Evolutionary conservation across 2,329 filamentous ascomycete genomes (phyloP).

Genomic region (Fusarium avenaceum): DNA sequence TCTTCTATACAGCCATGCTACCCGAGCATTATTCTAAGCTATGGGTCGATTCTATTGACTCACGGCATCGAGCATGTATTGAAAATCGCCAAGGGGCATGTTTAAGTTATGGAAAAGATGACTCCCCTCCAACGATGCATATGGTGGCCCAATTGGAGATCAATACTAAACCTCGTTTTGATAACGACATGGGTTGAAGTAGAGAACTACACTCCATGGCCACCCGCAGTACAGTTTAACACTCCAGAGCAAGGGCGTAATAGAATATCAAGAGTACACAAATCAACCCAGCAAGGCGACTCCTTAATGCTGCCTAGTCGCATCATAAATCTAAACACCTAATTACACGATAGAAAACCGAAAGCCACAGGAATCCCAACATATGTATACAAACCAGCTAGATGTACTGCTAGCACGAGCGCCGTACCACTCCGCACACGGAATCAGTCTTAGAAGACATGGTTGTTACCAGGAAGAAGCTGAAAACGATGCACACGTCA

Average conservation of each 20-base stretch:
- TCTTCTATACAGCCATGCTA: background rate
- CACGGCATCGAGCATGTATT: background rate
- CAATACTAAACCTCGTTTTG: background rate
- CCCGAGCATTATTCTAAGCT: background rate
- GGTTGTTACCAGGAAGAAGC: background rate
- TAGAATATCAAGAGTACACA: conserved; percentile 1
- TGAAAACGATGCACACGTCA: conserved; percentile 13
- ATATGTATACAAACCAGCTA: conserved; percentile 48
- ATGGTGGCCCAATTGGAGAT: background rate
- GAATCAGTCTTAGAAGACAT: background rate
- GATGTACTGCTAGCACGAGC: conserved; percentile 48
- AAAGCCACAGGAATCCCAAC: conserved; percentile 21
- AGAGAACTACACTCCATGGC: background rate
- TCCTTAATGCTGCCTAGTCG: conserved; percentile 21
- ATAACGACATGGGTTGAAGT: background rate
- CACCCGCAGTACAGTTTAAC: background rate
- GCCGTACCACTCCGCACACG: conserved; percentile 33
- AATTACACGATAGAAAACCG: conserved; percentile 35
- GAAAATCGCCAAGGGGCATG: background rate
- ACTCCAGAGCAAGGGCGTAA: too few relatives aligned
- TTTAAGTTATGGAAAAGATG: background rate
- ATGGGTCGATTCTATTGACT: conserved; percentile 3
- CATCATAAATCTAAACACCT: conserved; percentile 39
- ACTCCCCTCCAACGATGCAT: background rate
- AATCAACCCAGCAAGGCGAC: background rate